Evolutionary conservation across 2,329 filamentous ascomycete genomes (phyloP).

Genomic region (Alternaria burnsii): DNA sequence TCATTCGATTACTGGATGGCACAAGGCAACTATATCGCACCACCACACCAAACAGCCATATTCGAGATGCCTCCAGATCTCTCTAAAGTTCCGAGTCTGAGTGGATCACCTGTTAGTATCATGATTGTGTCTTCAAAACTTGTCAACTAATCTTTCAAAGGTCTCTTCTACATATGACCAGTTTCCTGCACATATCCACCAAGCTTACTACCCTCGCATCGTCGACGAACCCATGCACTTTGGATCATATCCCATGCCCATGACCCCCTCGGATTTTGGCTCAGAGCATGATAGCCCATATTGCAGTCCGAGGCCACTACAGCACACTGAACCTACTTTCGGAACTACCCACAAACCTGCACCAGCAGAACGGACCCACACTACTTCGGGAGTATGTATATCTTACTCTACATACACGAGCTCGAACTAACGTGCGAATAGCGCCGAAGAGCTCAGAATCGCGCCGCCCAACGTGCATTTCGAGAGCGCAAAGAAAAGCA

Average conservation of each 20-base stretch:
- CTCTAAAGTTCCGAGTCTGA: constrained; percentile 50
- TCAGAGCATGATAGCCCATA: constrained; percentile 52
- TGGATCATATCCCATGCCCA: constrained; percentile 46
- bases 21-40: constrained; percentile 44
- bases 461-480: constrained; percentile 68
- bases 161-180: constrained; percentile 50
- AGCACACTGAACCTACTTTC: constrained; percentile 37
- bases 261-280: constrained; percentile 52
- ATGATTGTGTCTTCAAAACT: neutral
- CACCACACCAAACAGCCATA: constrained; percentile 42
- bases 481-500: constrained; percentile 71
- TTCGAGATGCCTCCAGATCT: constrained; percentile 48
- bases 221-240: constrained; percentile 45
- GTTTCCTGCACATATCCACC: constrained; percentile 43
- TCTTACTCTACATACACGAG: neutral
- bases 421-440: constrained; percentile 38
- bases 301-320: constrained; percentile 47
- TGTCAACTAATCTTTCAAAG: constrained; percentile 25
- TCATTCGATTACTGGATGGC: constrained; percentile 50
- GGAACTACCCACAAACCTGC: constrained; percentile 26
- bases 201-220: constrained; percentile 46
- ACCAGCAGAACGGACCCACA: constrained; percentile 45
- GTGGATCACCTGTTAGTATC: constrained; percentile 49
- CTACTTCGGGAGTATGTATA: constrained; percentile 50
- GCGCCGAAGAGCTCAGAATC: constrained; percentile 68